Evolutionary conservation across 2,329 filamentous ascomycete species (phyloP), one percentile per base, ranked within the genome.

Genomic region (Penicillium sp.): DNA sequence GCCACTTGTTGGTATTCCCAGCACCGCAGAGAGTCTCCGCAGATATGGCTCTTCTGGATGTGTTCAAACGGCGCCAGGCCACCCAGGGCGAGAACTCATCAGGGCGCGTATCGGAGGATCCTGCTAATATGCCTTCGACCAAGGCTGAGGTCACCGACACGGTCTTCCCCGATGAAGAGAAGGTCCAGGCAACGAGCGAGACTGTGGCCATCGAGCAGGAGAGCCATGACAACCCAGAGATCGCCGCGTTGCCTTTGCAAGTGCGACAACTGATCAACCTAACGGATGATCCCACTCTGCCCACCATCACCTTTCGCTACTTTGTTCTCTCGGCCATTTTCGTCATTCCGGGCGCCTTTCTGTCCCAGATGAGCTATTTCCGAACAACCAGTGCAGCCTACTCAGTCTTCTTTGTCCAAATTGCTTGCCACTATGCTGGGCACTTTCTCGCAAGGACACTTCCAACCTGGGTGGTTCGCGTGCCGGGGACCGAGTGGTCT

Each of bases 371-470:
- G 72, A 75, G 73, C 50, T 70, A 74, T 40, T 82, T 74, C 56
- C 72, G 79, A 36, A 82, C 79, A 1, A 82, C 79, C 0, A 74
- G 73, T 35, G 76, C 77, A 0, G 74, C 76, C 0, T 83, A 81
- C 57, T 80, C 78, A 0, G 74, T 82, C 39, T 81, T 82, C 60
- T 82, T 83, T 50, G 79, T 82, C 26, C 77, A 80, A 54, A 78
- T 81, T 40, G 77, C 77, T 0, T 77, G 72, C 38, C 78, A 79
- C 55, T 80, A 80, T 46, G 69, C 55, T 9, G 78, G 77, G 1
- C 66, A 73, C 26, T 77, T 77, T 64, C 69, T 80, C 2, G 77
- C 77, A 1, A 71, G 72, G 41, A 60, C 74, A 1, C 63, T 81
- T 1, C 78, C 78, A 0, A 63, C 68, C 1, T 75, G 72, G 66